A percentile compares a stretch with the other conserved stretches of the same genome.
These are phyloP conservation scores for Pueraria montana DNA, from an alignment of 306 rosid genomes.

Conservation along the genomic window DNA sequence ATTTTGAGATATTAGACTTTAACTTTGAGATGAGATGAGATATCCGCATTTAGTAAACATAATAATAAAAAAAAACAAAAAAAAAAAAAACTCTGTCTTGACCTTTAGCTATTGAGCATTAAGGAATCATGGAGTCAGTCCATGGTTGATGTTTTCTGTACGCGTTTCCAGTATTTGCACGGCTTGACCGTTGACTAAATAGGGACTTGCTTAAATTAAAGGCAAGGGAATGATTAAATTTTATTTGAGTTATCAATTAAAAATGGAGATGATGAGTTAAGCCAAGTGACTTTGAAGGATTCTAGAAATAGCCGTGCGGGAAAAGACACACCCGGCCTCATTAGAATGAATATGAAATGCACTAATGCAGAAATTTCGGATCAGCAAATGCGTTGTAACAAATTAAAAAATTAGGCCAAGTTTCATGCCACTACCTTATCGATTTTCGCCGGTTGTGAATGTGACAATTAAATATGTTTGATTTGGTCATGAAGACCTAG, in stretches of 20 bases:
- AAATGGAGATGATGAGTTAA: background rate
- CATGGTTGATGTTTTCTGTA: background rate
- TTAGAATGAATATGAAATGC: conserved; percentile 2
- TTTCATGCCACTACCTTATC: background rate
- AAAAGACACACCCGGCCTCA: conserved; percentile 19
- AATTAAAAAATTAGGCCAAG: conserved; percentile 8
- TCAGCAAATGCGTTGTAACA: background rate
- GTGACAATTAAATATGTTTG: conserved; percentile 14
- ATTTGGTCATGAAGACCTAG: conserved; percentile 22
- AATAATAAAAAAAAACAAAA: too few relatives aligned
- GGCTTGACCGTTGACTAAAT: conserved; percentile 42
- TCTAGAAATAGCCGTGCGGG: background rate
- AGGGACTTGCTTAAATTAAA: conserved; percentile 6
- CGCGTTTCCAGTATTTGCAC: conserved; percentile 51
- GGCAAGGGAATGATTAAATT: background rate
- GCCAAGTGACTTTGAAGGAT: conserved; percentile 5
- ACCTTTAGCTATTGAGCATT: too few relatives aligned
- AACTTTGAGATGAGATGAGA: too few relatives aligned
- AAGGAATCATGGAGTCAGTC: too few relatives aligned
- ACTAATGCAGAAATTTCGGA: background rate
- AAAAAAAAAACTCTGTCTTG: too few relatives aligned
- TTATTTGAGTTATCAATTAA: background rate
- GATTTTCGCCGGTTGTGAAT: background rate
- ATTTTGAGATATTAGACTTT: too few relatives aligned
- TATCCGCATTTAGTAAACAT: too few relatives aligned